A percentile compares a stretch with the other conserved stretches of the same genome.
phyloP scores from a whole-genome alignment of 192 early-diverging fungal species.

The Gryganskiella cystojenkinii region DNA sequence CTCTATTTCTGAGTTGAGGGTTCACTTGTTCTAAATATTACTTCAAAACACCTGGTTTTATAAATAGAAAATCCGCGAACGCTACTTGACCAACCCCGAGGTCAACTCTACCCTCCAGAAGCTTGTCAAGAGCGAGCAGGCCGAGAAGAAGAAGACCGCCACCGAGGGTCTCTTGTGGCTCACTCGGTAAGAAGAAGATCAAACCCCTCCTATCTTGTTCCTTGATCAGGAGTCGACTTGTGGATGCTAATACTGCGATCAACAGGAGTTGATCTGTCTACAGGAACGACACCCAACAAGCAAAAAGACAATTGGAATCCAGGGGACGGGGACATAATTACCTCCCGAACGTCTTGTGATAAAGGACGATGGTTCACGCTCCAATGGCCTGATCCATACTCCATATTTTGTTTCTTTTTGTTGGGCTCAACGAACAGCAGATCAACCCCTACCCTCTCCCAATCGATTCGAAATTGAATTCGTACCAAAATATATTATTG shows the following conservation, averaged over 20 bases:
- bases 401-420: background rate
- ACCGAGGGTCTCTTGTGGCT: constrained; percentile 96
- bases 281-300: no score
- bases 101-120: constrained; percentile 85
- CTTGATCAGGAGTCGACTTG: no score
- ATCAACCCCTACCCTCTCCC: background rate
- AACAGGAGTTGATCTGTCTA: background rate
- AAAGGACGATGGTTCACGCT: background rate
- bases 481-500: background rate
- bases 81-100: constrained; percentile 72
- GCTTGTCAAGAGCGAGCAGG: constrained; percentile 77
- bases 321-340: background rate
- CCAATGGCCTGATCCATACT: constrained; percentile 6
- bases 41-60: background rate
- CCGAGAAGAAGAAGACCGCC: constrained; percentile 86
- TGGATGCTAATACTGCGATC: no score
- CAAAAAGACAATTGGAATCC: no score
- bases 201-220: no score
- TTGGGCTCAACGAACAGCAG: background rate
- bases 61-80: constrained; percentile 82
- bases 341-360: background rate
- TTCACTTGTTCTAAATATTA: constrained; percentile 19
- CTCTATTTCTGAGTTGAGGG: background rate
- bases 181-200: constrained; percentile 81
- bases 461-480: background rate